These are phyloP conservation scores for Umbelopsis isabellina DNA, from an alignment of 192 early-diverging fungal species.

Conservation along the genomic window DNA sequence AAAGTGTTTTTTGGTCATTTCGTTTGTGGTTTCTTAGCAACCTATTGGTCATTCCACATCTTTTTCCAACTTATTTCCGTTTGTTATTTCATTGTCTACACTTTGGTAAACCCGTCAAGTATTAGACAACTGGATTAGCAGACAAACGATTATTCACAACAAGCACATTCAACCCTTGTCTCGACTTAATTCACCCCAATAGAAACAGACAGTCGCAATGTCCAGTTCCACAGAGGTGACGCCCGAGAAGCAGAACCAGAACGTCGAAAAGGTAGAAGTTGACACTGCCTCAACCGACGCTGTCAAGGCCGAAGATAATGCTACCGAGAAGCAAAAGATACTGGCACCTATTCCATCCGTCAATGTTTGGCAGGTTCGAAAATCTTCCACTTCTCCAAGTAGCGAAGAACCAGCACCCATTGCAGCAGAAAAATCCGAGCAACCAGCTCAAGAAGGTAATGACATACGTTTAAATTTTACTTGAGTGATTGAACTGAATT, in stretches of 20 bases:
- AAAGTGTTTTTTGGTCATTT: constrained; percentile 5
- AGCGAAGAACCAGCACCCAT: constrained; percentile 16
- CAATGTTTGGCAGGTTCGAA: constrained; percentile 39
- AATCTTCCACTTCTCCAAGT: constrained; percentile 17
- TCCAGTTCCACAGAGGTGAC: constrained; percentile 19
- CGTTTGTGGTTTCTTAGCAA: constrained; percentile 12
- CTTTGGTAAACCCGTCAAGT: constrained; percentile 6
- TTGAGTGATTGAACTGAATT: constrained; percentile 2
- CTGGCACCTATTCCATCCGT: constrained; percentile 42
- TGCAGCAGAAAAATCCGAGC: constrained; percentile 4
- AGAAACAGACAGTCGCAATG: constrained; percentile 17
- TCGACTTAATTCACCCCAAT: constrained; percentile 11
- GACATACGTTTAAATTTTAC: neutral
- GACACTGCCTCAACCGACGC: constrained; percentile 7
- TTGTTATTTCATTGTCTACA: constrained; percentile 17
- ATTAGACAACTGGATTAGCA: neutral
- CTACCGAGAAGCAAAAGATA: constrained; percentile 24
- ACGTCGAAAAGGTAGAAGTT: constrained; percentile 20
- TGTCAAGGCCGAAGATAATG: constrained; percentile 21
- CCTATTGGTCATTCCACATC: neutral
- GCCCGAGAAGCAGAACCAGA: constrained; percentile 8
- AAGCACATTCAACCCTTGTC: neutral
- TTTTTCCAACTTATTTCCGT: neutral
- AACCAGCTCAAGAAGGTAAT: constrained; percentile 18
- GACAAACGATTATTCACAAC: neutral